Evolutionary conservation across 805 yeast genomes (phyloP).

Genomic region (Yamadazyma ubonensis): DNA sequence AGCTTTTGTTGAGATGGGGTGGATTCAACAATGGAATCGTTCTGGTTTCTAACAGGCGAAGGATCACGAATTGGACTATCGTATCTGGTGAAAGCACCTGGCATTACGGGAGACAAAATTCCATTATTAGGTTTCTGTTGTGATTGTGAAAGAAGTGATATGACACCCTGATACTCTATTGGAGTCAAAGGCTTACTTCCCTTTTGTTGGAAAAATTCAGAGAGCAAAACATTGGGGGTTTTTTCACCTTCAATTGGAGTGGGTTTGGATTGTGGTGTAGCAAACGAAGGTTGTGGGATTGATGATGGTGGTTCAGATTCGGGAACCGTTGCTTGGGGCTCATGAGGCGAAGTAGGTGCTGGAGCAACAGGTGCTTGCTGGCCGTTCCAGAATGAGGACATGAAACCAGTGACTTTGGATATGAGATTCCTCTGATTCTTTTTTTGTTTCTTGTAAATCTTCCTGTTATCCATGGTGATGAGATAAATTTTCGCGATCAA

Average conservation of each 20-base stretch:
- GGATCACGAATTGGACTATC: slow-evolving; percentile 3
- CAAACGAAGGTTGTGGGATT: too few relatives aligned
- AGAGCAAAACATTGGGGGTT: slow-evolving; percentile 54
- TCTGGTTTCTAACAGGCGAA: not conserved
- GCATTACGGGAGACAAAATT: slow-evolving; percentile 12
- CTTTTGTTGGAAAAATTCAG: slow-evolving; percentile 67
- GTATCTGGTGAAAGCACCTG: slow-evolving; percentile 13
- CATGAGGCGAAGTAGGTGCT: not conserved
- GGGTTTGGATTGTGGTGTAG: slow-evolving; percentile 2
- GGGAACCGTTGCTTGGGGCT: slow-evolving; percentile 1
- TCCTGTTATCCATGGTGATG: slow-evolving; percentile 17
- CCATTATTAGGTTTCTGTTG: slow-evolving; percentile 8
- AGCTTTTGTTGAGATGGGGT: slow-evolving; percentile 30
- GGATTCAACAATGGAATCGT: slow-evolving; percentile 2
- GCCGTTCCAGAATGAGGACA: slow-evolving; percentile 6
- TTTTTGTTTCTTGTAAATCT: slow-evolving; percentile 13
- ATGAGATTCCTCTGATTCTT: slow-evolving; percentile 3
- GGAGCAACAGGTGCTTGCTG: not conserved
- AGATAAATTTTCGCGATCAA: slow-evolving; percentile 4
- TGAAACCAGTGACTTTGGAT: slow-evolving; percentile 1
- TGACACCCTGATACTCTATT: slow-evolving; percentile 79
- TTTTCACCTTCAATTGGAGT: slow-evolving; percentile 1
- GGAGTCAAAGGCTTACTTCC: slow-evolving; percentile 75
- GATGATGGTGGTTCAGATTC: too few relatives aligned
- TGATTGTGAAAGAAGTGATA: slow-evolving; percentile 20